Conservation (phyloP, 148 eudicot genomes). For the Persicaria maculosa region DNA sequence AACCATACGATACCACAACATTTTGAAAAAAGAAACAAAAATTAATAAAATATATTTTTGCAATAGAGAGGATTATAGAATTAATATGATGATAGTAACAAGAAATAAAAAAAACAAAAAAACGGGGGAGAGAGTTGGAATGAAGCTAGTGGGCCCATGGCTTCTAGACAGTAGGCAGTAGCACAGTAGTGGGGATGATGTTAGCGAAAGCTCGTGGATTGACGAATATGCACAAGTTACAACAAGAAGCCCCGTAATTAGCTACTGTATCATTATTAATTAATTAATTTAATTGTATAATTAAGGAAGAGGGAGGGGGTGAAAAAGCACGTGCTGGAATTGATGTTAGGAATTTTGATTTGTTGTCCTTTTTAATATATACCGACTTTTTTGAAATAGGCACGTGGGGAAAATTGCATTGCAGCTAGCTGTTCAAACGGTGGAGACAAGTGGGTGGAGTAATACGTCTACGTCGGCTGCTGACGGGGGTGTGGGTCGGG, state of each 20-base stretch:
- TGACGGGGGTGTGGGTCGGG: not conserved
- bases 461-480: slow-evolving; percentile 4
- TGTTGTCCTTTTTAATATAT: not conserved
- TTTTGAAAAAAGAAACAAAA: no score
- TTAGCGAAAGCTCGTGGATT: slow-evolving; percentile 7
- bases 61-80: no score
- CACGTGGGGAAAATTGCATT: slow-evolving; percentile 1
- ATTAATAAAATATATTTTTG: no score
- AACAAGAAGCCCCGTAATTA: not conserved
- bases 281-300: not conserved
- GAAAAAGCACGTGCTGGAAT: not conserved
- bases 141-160: no score
- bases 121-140: no score
- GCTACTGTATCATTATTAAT: not conserved
- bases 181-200: no score
- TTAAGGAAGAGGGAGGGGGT: not conserved
- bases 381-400: not conserved
- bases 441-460: not conserved
- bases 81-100: no score
- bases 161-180: no score
- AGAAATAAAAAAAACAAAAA: no score
- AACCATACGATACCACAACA: no score
- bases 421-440: not conserved
- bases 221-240: not conserved
- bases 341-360: not conserved